Evolutionary conservation across 345 rosid genomes (phyloP).

Genomic region (Rubroshorea leprosula): DNA sequence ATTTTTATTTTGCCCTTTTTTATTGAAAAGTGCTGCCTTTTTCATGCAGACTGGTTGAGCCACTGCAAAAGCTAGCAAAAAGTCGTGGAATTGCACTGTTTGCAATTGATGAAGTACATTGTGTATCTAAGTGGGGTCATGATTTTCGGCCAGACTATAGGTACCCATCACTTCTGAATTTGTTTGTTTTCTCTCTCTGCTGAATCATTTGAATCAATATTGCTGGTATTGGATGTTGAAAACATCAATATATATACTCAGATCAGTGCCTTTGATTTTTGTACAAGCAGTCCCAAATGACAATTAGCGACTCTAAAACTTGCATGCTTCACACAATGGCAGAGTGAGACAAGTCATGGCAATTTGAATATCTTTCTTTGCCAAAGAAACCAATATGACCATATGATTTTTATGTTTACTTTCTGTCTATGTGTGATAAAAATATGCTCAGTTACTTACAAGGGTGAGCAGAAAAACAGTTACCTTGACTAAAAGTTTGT

Average conservation of each 20-base stretch:
- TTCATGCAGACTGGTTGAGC: conserved; percentile 54
- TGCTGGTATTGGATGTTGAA: background rate
- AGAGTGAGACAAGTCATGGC: background rate
- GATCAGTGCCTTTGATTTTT: too few relatives aligned
- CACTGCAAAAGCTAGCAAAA: conserved; percentile 72
- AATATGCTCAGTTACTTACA: too few relatives aligned
- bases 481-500: too few relatives aligned
- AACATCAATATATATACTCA: too few relatives aligned
- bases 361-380: background rate
- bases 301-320: background rate
- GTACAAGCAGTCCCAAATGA: too few relatives aligned
- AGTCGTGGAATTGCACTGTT: conserved; percentile 71
- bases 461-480: too few relatives aligned
- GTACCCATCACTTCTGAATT: conserved; percentile 22
- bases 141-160: conserved; percentile 85
- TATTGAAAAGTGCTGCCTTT: conserved; percentile 7
- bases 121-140: conserved; percentile 97
- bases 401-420: background rate
- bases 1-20: conserved; percentile 1
- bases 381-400: background rate
- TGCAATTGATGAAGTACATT: conserved; percentile 91
- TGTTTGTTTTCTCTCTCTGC: conserved; percentile 1
- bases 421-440: too few relatives aligned
- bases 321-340: background rate
- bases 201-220: background rate